These are phyloP conservation scores for Penicillium thymicola DNA, from an alignment of 2,329 filamentous ascomycete genomes.

Conservation along the genomic window DNA sequence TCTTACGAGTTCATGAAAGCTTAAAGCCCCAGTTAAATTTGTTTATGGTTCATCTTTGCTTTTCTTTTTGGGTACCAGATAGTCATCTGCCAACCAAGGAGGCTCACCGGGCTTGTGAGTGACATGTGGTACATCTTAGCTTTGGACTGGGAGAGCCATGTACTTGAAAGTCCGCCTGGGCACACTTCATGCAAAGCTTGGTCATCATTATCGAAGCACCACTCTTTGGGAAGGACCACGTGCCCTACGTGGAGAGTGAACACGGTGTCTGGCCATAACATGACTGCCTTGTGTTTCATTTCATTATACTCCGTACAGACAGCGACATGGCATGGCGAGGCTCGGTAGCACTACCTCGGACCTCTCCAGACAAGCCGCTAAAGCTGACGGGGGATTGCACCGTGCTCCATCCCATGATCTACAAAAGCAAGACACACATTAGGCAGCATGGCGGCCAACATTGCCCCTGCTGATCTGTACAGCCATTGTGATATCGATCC, in stretches of 20 bases:
- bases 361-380: neutral
- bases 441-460: neutral
- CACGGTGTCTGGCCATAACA: neutral
- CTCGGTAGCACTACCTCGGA: neutral
- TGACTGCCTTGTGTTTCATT: neutral
- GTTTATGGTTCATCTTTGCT: neutral
- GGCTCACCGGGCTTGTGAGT: neutral
- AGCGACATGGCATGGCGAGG: neutral
- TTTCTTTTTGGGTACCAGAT: neutral
- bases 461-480: slow-evolving; percentile 6
- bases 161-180: neutral
- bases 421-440: neutral
- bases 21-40: slow-evolving; percentile 1
- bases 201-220: neutral
- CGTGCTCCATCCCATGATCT: neutral
- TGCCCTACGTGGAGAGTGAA: neutral
- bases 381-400: neutral
- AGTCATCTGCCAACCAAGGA: neutral
- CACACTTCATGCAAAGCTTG: neutral
- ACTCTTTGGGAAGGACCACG: neutral
- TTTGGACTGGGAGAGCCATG: neutral
- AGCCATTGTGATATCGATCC: neutral
- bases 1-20: slow-evolving; percentile 18
- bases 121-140: neutral
- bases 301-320: neutral